Conservation (phyloP, 2,329 filamentous ascomycete genomes). For the Akanthomyces dipterigenus region DNA sequence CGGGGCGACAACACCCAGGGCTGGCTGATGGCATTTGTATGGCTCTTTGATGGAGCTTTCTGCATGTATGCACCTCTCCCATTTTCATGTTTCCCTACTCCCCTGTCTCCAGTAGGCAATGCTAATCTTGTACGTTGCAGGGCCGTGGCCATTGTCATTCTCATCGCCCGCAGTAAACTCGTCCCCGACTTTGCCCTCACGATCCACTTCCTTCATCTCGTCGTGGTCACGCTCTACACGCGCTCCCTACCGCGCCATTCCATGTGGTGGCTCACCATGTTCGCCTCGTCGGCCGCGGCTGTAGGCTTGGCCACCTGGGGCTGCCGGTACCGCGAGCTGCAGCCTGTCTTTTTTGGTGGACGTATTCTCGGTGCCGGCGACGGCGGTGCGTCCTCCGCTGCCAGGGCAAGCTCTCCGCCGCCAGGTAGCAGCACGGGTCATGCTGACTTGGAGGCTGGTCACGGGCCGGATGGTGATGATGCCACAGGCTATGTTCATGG, state of each 20-base stretch:
- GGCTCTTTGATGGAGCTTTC: slow-evolving; percentile 49
- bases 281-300: slow-evolving; percentile 36
- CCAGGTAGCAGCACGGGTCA: slow-evolving; percentile 13
- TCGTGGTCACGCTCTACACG: slow-evolving; percentile 73
- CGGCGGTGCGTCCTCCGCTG: neutral
- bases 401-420: slow-evolving; percentile 16
- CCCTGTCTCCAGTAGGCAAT: slow-evolving; percentile 7
- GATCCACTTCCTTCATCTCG: slow-evolving; percentile 74
- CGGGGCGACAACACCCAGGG: slow-evolving; percentile 56
- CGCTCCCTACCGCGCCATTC: slow-evolving; percentile 66
- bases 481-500: slow-evolving; percentile 46
- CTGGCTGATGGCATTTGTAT: slow-evolving; percentile 53
- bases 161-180: slow-evolving; percentile 85
- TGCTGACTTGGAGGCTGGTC: slow-evolving; percentile 18
- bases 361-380: slow-evolving; percentile 27
- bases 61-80: slow-evolving; percentile 34
- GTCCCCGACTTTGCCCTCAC: slow-evolving; percentile 92
- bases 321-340: slow-evolving; percentile 82
- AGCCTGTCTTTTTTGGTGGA: slow-evolving; percentile 76
- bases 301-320: slow-evolving; percentile 75
- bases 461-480: slow-evolving; percentile 30
- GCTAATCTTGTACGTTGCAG: slow-evolving; percentile 38
- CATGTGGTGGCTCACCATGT: slow-evolving; percentile 76
- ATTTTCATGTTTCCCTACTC: neutral
- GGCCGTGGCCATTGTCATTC: slow-evolving; percentile 71